Percentiles rank a stretch among this genome's conserved stretches.
Evolutionary conservation across 2,329 filamentous ascomycete genomes (phyloP).

Genomic region (Westerdykella aurantiaca): DNA sequence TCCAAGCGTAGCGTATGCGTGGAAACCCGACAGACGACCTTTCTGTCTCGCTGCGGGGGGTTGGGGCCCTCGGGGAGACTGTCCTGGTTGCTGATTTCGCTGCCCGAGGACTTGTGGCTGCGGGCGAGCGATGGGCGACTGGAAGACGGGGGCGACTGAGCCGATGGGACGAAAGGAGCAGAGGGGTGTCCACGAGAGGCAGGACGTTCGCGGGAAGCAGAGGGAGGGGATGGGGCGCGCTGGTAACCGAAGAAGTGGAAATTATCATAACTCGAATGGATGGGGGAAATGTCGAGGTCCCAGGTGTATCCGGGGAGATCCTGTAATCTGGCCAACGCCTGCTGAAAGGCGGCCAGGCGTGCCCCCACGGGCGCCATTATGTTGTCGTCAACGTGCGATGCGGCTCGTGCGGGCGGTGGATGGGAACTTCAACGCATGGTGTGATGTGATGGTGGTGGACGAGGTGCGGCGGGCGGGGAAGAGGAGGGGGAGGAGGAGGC

Average conservation of each 20-base stretch:
- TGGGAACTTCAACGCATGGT: not conserved
- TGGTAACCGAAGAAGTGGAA: conserved; percentile 56
- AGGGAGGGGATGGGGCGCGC: conserved; percentile 8
- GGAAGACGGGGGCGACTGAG: conserved; percentile 1
- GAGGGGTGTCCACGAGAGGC: conserved; percentile 19
- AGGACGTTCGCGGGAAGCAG: conserved; percentile 10
- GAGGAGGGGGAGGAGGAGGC: no score
- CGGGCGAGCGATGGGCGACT: conserved; percentile 19
- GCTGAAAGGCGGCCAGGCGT: conserved; percentile 23
- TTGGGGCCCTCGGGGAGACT: conserved; percentile 42
- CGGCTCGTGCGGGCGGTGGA: conserved; percentile 1
- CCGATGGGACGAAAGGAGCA: conserved; percentile 18
- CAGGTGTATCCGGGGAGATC: conserved; percentile 38
- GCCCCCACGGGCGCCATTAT: conserved; percentile 14
- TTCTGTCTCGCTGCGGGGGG: conserved; percentile 29
- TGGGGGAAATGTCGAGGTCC: conserved; percentile 40
- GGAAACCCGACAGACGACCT: conserved; percentile 74
- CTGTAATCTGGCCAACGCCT: conserved; percentile 32
- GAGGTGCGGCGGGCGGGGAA: not conserved
- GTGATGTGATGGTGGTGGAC: not conserved
- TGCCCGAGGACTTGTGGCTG: conserved; percentile 32
- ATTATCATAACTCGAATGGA: conserved; percentile 71
- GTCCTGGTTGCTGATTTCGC: conserved; percentile 25
- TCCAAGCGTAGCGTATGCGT: conserved; percentile 78
- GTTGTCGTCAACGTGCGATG: not conserved